These are phyloP conservation scores for Aristolochia fimbriata DNA, from an alignment of 164 flowering plant species.

Conservation along the genomic window DNA sequence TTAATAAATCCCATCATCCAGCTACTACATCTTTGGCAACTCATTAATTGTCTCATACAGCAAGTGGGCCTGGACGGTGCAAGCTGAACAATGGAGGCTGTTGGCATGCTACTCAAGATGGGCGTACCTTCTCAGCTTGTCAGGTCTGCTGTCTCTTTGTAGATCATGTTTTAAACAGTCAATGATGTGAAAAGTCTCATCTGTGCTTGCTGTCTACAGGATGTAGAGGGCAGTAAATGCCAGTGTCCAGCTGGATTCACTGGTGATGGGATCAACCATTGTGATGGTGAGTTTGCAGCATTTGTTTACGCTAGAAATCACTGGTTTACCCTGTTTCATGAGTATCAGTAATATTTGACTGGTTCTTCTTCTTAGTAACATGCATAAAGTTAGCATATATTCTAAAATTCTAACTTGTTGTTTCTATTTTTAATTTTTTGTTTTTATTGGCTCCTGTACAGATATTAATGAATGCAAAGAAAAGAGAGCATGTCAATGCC, in stretches of 20 bases:
- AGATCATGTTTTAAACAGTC: background rate
- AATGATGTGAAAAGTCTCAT: conserved; percentile 5
- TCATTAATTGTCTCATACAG: conserved; percentile 29
- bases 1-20: no score
- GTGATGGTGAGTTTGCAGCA: conserved; percentile 45
- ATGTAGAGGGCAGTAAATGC: conserved; percentile 43
- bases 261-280: conserved; percentile 80
- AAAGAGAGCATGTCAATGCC: conserved; percentile 77
- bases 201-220: conserved; percentile 26
- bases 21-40: background rate
- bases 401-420: background rate
- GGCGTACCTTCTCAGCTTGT: conserved; percentile 74
- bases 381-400: no score
- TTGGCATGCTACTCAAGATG: conserved; percentile 72
- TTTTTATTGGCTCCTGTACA: conserved; percentile 14
- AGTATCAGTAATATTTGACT: no score
- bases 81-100: conserved; percentile 91
- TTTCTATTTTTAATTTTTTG: background rate
- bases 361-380: no score
- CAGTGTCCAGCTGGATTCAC: conserved; percentile 76
- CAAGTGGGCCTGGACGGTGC: conserved; percentile 91
- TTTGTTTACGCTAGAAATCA: no score
- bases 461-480: conserved; percentile 91
- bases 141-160: conserved; percentile 31
- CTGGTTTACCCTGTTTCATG: no score